Evolutionary conservation across 2,329 filamentous ascomycete species (phyloP).

Genomic region (Fusarium nisikadoi): DNA sequence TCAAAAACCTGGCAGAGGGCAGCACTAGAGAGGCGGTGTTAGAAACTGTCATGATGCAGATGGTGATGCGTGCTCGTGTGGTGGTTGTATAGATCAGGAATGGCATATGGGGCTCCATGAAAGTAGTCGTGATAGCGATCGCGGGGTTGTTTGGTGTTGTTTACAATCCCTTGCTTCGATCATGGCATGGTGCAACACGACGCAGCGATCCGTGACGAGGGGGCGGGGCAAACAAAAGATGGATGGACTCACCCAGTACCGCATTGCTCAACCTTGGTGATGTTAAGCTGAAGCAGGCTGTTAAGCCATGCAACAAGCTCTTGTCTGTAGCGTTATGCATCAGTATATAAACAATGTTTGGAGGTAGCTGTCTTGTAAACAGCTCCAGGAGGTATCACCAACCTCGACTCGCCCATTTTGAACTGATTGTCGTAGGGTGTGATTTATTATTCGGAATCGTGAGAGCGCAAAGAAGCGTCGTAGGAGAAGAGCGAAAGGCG

Average conservation of each 20-base stretch:
- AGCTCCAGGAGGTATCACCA: conserved; percentile 32
- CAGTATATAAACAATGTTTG: conserved; percentile 20
- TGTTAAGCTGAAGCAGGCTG: conserved; percentile 95
- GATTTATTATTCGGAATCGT: conserved; percentile 29
- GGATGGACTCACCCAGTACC: conserved; percentile 81
- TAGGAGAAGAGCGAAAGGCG: not conserved
- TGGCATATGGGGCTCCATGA: not conserved
- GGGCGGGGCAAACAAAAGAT: conserved; percentile 49
- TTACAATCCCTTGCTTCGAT: conserved; percentile 21
- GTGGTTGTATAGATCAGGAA: not conserved
- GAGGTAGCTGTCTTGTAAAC: not conserved
- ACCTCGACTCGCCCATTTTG: conserved; percentile 63
- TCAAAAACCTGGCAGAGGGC: conserved; percentile 98
- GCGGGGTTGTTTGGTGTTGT: conserved; percentile 29
- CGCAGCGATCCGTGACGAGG: conserved; percentile 32
- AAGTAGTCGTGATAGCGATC: conserved; percentile 6
- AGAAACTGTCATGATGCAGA: conserved; percentile 2
- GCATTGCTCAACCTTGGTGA: conserved; percentile 99
- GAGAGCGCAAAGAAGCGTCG: not conserved
- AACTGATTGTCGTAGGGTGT: conserved; percentile 34
- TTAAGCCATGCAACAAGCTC: conserved; percentile 97
- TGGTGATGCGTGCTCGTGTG: not conserved
- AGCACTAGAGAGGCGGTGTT: conserved; percentile 68
- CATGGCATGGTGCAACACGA: conserved; percentile 35
- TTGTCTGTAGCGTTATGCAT: conserved; percentile 72